These are phyloP conservation scores for Ormosia semicastrata DNA, from an alignment of 306 rosid species.

Conservation along the genomic window DNA sequence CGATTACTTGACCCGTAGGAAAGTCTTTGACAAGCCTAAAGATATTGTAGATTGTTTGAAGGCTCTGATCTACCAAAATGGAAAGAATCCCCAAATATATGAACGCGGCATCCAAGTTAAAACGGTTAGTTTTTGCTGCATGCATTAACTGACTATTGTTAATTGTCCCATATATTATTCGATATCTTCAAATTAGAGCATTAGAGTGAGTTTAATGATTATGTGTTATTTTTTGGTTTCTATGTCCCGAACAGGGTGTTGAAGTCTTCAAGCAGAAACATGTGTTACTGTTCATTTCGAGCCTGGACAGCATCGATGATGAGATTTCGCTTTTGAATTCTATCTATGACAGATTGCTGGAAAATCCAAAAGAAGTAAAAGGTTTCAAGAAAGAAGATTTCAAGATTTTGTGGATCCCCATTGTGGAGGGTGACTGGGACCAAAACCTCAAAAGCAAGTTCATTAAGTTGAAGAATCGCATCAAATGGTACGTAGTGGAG, in stretches of 20 bases:
- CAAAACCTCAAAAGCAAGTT: background rate
- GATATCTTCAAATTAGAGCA: too few relatives aligned
- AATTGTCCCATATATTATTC: too few relatives aligned
- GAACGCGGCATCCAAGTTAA: background rate
- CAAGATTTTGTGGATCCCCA: conserved; percentile 38
- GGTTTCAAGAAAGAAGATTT: conserved; percentile 28
- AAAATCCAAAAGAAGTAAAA: background rate
- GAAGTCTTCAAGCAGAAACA: conserved; percentile 28
- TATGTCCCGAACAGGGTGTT: conserved; percentile 18
- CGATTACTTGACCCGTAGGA: background rate
- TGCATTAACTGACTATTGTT: background rate
- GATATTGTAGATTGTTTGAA: conserved; percentile 29
- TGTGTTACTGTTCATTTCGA: conserved; percentile 30
- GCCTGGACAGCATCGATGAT: conserved; percentile 20
- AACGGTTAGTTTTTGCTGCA: background rate
- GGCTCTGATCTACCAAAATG: conserved; percentile 20
- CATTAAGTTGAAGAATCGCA: background rate
- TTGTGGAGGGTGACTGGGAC: conserved; percentile 13
- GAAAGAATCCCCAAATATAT: conserved; percentile 1
- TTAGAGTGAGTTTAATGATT: background rate
- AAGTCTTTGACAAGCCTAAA: conserved; percentile 14
- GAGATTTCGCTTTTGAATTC: conserved; percentile 34
- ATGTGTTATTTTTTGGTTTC: too few relatives aligned
- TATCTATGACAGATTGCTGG: conserved; percentile 22
- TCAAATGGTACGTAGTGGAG: conserved; percentile 23